A percentile compares a stretch with the other conserved stretches of the same genome.
Conservation (phyloP, 208 protist genomes). For the Leishmania martiniquensis region DNA sequence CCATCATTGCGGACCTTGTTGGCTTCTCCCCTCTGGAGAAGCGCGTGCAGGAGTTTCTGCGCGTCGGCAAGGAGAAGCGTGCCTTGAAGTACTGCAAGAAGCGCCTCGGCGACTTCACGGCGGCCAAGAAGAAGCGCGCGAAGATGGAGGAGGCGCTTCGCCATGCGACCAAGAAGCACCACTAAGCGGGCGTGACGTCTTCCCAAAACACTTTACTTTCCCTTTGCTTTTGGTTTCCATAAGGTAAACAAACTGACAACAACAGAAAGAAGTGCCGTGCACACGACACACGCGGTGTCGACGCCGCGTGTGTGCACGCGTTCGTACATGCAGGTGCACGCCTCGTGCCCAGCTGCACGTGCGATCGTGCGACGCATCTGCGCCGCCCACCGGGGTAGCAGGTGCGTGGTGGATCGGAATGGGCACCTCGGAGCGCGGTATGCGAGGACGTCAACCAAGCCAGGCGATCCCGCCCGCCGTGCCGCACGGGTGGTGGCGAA, state of each 20-base stretch:
- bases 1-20: conserved; percentile 90
- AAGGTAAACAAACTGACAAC: conserved; percentile 15
- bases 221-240: conserved; percentile 11
- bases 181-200: conserved; percentile 11
- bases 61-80: conserved; percentile 95
- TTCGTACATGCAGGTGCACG: neutral
- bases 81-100: conserved; percentile 96
- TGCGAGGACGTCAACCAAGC: neutral
- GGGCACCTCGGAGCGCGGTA: neutral
- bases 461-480: neutral
- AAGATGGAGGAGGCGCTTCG: conserved; percentile 93
- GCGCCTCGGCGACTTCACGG: conserved; percentile 89
- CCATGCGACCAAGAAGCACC: conserved; percentile 78
- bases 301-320: neutral
- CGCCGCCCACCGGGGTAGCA: neutral
- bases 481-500: neutral
- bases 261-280: no score
- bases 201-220: conserved; percentile 14
- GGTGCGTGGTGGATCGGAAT: neutral
- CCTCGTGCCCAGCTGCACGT: neutral
- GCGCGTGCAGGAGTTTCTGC: conserved; percentile 94
- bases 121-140: conserved; percentile 93
- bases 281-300: neutral
- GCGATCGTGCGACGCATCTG: neutral
- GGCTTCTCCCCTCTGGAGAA: conserved; percentile 92